Evolutionary conservation across 2,329 filamentous ascomycete species (phyloP).

Genomic region (Arthrobotrys musiformis): DNA sequence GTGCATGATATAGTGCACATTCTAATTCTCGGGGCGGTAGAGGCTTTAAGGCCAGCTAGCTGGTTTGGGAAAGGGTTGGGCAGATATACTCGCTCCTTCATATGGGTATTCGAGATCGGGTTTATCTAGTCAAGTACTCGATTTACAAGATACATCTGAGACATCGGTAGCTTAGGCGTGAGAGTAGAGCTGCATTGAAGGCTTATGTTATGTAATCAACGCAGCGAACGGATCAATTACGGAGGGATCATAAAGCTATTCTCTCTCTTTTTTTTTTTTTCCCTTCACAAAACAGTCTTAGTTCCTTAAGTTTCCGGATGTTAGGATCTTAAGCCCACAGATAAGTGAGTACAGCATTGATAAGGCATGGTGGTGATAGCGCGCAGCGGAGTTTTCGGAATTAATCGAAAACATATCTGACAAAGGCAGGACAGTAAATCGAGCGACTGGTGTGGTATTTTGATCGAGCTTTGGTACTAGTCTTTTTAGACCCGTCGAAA

Average conservation of each 20-base stretch:
- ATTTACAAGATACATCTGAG: neutral
- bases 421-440: neutral
- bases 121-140: neutral
- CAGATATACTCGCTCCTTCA: neutral
- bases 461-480: neutral
- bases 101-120: neutral
- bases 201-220: neutral
- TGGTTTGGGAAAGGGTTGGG: slow-evolving; percentile 1
- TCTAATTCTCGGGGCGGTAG: neutral
- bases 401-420: too few species aligned
- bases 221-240: neutral
- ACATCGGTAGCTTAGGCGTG: neutral
- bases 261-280: neutral
- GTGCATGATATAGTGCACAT: too few species aligned
- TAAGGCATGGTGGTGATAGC: neutral
- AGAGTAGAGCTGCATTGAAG: neutral
- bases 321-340: slow-evolving; percentile 1
- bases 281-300: slow-evolving; percentile 2
- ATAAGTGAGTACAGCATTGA: neutral
- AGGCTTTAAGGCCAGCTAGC: slow-evolving; percentile 12
- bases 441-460: neutral
- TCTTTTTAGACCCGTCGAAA: too few species aligned
- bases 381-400: slow-evolving; percentile 5
- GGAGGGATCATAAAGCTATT: neutral
- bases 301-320: neutral